These are phyloP conservation scores for Silene latifolia DNA, from an alignment of 148 eudicot genomes.

Conservation along the genomic window DNA sequence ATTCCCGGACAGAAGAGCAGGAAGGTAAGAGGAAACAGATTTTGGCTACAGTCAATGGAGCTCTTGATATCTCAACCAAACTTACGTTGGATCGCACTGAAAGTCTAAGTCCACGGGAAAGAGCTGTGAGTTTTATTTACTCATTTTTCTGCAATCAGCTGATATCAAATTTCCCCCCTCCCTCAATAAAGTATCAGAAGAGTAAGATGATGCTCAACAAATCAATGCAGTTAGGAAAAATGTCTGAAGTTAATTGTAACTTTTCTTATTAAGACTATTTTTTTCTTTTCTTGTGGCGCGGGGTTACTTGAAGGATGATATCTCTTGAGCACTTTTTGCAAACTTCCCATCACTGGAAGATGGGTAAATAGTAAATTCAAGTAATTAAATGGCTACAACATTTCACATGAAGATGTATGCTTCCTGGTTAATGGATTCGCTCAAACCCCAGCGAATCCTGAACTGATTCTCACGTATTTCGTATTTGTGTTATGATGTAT, in stretches of 20 bases:
- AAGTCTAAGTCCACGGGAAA: slow-evolving; percentile 94
- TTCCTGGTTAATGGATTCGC: too few species aligned
- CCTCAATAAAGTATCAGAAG: neutral
- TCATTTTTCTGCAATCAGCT: neutral
- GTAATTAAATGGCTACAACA: neutral
- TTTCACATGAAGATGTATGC: too few species aligned
- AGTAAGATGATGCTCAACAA: neutral
- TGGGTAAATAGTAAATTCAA: neutral
- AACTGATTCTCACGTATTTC: neutral
- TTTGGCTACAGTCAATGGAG: slow-evolving; percentile 78
- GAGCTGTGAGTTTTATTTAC: slow-evolving; percentile 67
- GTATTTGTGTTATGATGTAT: too few species aligned
- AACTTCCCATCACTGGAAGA: neutral
- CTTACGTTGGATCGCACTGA: slow-evolving; percentile 43
- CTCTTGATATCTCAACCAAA: slow-evolving; percentile 54
- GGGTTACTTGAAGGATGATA: neutral
- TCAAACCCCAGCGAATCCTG: neutral
- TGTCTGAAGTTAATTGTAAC: neutral
- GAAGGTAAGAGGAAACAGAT: slow-evolving; percentile 91
- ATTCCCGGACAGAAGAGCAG: slow-evolving; percentile 80
- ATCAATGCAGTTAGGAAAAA: neutral
- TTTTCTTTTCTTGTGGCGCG: neutral
- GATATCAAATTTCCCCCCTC: neutral
- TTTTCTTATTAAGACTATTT: neutral
- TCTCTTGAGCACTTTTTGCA: neutral